phyloP scores from a whole-genome alignment of 768 basidiomycete genomes.

The Rhizopogon roseolus region DNA sequence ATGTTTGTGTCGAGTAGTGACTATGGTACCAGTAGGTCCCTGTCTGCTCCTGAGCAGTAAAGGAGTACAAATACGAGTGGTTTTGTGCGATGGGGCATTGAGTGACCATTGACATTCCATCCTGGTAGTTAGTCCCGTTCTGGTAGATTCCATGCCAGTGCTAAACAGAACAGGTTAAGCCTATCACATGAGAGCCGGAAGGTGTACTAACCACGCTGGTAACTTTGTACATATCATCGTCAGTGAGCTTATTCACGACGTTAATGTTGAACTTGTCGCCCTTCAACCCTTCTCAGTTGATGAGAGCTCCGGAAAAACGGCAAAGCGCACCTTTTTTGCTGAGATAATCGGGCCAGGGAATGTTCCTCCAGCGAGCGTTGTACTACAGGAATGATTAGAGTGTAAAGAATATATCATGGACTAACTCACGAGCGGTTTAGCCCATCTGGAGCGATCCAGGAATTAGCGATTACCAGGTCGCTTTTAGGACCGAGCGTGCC shows the following conservation, averaged over 20 bases:
- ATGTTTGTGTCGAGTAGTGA: slow-evolving; percentile 12
- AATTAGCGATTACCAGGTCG: not conserved
- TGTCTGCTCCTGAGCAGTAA: slow-evolving; percentile 22
- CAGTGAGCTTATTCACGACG: slow-evolving; percentile 11
- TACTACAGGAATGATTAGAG: not conserved
- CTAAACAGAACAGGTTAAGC: slow-evolving; percentile 8
- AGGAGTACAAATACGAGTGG: slow-evolving; percentile 32
- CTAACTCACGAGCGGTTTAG: not conserved
- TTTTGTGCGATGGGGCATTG: slow-evolving; percentile 34
- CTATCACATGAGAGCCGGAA: not conserved
- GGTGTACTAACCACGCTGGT: slow-evolving; percentile 13
- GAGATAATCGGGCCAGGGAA: not conserved
- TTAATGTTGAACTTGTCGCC: slow-evolving; percentile 14
- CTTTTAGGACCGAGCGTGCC: not conserved
- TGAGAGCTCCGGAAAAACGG: not conserved
- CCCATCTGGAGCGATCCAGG: not conserved
- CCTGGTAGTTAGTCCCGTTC: slow-evolving; percentile 12
- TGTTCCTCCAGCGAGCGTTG: not conserved
- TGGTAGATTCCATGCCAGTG: slow-evolving; percentile 23
- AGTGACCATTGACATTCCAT: slow-evolving; percentile 33
- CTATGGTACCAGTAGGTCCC: slow-evolving; percentile 37
- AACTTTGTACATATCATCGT: slow-evolving; percentile 14
- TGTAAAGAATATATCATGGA: not conserved
- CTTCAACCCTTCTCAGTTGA: not conserved
- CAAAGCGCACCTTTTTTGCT: not conserved